Percentiles rank a stretch among this genome's conserved stretches.
Evolutionary conservation across 306 rosid species (phyloP).

Genomic region (cucumber (Cucumis sativus)): Cucumber_9930_V3 NC_026655.2:27260501-27261000

Average conservation of each 20-base stretch:
- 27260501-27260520: background rate
- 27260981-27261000: background rate
- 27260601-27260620: background rate
- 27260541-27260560: background rate
- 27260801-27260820: no score
- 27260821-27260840: no score
- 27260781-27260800: no score
- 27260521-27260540: background rate
- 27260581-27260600: background rate
- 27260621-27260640: background rate
- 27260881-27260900: no score
- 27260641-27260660: background rate
- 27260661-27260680: background rate
- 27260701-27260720: no score
- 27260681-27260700: no score
- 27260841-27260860: no score
- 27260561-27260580: background rate
- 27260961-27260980: background rate
- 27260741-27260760: no score
- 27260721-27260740: no score
- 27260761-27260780: no score
- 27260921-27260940: background rate
- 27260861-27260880: no score
- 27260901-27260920: no score
- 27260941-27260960: background rate